Evolutionary conservation across 768 basidiomycete species (phyloP), one percentile per base, ranked within the genome.

Genomic region (Naematelia aurantialba): DNA sequence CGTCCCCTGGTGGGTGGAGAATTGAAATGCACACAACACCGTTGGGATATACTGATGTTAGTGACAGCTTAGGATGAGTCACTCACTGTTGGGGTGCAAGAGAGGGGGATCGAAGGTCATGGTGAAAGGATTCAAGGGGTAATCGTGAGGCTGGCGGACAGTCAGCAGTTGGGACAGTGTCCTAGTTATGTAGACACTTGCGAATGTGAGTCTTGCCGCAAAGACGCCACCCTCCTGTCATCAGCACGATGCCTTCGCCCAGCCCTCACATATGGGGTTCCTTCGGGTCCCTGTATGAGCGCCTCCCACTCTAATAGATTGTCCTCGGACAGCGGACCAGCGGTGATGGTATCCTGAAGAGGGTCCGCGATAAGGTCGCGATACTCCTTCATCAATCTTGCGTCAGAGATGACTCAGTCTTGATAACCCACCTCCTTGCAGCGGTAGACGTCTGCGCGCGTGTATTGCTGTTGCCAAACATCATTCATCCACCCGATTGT

Each of bases 21-120:
- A 99, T 99, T 0, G 93, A 97, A 69, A 99, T 98, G 81, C 96
- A 99, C 52, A 99, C 94, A 51, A 84, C 93, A 21, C 96, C 96
- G 70, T 93, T 91, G 1, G 92, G 81, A 78, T 99, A 99, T 67
- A 98, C 93, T 5, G 26, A n/a, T 34, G 29, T n/a, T 49, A 62
- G 24, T 13, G 24, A 39, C 5, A 19, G 27, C 10, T 13, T 24
- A 3, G 25, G 25, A 59, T 8, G 30, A 34, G 24, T 52, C 53
- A 79, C 88, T 78, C 66, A 94, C 96, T 88, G 76, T 99, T 99
- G 17, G 96, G 96, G 78, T 99, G 96, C 78, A 97, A 89, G 56
- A 99, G 77, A 1, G 94, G 93, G 2, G 96, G 96, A 46, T 97
- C 92, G 70, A 99, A 99, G 72, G 84, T 91, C 96, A 99, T 98